Percentiles rank a stretch among this genome's conserved stretches.
phyloP scores from a whole-genome alignment of 352 stramenopile genomes.

The Globisporangium uncinulatum region DNA sequence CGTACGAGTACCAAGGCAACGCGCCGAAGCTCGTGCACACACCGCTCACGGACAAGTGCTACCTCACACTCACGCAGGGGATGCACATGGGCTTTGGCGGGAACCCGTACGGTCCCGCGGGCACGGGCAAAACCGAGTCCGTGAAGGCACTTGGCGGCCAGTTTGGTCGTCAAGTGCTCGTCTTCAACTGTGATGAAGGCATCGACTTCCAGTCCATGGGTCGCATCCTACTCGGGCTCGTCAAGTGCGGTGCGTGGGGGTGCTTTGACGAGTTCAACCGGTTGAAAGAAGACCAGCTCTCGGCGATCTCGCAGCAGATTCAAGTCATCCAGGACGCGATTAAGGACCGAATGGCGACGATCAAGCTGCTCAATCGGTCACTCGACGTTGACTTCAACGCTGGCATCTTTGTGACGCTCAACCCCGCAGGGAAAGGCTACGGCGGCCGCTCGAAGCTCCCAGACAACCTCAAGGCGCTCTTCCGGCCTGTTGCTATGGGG shows the following conservation, averaged over 20 bases:
- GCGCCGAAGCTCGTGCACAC: slow-evolving; percentile 92
- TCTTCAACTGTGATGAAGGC: slow-evolving; percentile 94
- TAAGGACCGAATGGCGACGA: slow-evolving; percentile 65
- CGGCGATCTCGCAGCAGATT: slow-evolving; percentile 93
- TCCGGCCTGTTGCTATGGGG: slow-evolving; percentile 92
- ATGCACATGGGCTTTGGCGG: slow-evolving; percentile 93
- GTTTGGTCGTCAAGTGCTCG: slow-evolving; percentile 89
- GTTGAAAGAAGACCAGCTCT: slow-evolving; percentile 93
- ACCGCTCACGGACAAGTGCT: slow-evolving; percentile 93
- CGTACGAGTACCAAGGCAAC: slow-evolving; percentile 95
- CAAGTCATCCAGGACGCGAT: slow-evolving; percentile 94
- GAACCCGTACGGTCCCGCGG: slow-evolving; percentile 92
- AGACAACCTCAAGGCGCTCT: slow-evolving; percentile 94
- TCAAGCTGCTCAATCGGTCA: slow-evolving; percentile 78
- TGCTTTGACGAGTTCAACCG: slow-evolving; percentile 97
- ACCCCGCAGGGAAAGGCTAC: slow-evolving; percentile 92
- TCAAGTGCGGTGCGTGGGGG: slow-evolving; percentile 94
- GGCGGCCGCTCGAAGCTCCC: slow-evolving; percentile 90
- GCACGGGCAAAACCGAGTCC: slow-evolving; percentile 94
- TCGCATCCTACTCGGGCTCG: slow-evolving; percentile 92
- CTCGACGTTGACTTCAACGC: slow-evolving; percentile 92
- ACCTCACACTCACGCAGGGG: slow-evolving; percentile 92
- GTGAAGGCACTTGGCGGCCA: slow-evolving; percentile 91
- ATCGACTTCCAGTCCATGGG: slow-evolving; percentile 95
- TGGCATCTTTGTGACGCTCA: slow-evolving; percentile 96